Percentiles rank a stretch among this genome's conserved stretches.
These are phyloP conservation scores for Eustoma russellianum DNA, from an alignment of 257 asterid species.

Conservation along the genomic window DNA sequence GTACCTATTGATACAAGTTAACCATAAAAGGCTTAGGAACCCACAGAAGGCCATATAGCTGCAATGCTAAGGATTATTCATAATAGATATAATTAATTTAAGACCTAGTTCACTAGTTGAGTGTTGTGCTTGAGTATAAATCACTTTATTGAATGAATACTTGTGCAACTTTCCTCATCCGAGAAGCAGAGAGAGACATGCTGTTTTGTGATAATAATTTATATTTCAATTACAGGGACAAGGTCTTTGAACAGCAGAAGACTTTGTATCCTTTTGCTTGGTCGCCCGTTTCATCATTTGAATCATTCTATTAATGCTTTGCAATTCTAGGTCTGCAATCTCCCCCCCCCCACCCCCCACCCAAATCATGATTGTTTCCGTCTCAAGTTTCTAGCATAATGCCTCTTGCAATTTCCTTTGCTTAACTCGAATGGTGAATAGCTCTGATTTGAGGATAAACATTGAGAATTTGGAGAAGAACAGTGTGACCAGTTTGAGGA, in stretches of 20 bases:
- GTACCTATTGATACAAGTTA: too few relatives aligned
- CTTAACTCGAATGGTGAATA: constrained; percentile 31
- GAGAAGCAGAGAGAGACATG: too few relatives aligned
- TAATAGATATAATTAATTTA: too few relatives aligned
- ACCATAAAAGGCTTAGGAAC: too few relatives aligned
- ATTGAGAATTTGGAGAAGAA: constrained; percentile 83
- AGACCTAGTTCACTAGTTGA: too few relatives aligned
- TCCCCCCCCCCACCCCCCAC: neutral
- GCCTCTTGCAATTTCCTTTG: constrained; percentile 3
- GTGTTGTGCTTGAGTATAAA: neutral
- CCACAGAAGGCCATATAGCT: too few relatives aligned
- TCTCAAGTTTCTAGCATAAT: neutral
- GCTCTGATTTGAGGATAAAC: constrained; percentile 78
- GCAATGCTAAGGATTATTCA: too few relatives aligned
- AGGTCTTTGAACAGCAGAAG: constrained; percentile 77
- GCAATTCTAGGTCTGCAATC: neutral
- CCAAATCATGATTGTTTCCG: neutral
- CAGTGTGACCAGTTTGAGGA: constrained; percentile 62
- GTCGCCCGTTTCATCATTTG: neutral
- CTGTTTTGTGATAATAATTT: too few relatives aligned
- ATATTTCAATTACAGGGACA: constrained; percentile 56
- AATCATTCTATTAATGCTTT: neutral
- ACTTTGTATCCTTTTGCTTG: constrained; percentile 67
- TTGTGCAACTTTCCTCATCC: too few relatives aligned
- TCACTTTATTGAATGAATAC: neutral